phyloP scores from a whole-genome alignment of 1,139 yeast species.

The Nadsonia starkeyi-henricii region DNA sequence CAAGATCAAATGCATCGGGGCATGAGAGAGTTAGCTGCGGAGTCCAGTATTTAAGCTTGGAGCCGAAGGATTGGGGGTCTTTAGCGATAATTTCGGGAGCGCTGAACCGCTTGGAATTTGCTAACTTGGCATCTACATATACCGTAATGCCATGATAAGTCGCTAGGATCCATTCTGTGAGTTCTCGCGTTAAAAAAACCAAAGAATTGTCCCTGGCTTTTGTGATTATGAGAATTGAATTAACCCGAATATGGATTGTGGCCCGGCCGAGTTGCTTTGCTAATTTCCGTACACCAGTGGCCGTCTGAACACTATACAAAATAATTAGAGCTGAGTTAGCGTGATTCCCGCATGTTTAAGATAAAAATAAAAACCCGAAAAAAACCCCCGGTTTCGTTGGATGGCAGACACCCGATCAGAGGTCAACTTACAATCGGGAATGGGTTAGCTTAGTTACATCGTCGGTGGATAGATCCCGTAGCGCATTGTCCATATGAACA shows the following conservation, averaged over 20 bases:
- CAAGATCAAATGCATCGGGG: slow-evolving; percentile 58
- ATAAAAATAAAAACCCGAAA: background rate
- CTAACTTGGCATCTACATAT: slow-evolving; percentile 56
- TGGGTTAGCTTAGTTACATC: slow-evolving; percentile 1
- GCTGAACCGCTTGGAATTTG: slow-evolving; percentile 48
- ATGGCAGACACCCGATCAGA: too few relatives aligned
- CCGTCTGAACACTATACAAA: slow-evolving; percentile 43
- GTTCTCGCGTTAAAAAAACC: slow-evolving; percentile 58
- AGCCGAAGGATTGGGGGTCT: slow-evolving; percentile 10
- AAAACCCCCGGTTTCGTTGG: too few relatives aligned
- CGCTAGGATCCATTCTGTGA: slow-evolving; percentile 58
- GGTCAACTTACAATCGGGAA: background rate
- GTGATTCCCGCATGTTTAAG: background rate
- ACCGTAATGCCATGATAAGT: slow-evolving; percentile 34
- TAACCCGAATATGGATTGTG: slow-evolving; percentile 54
- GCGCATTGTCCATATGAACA: slow-evolving; percentile 3
- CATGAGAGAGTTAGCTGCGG: slow-evolving; percentile 38
- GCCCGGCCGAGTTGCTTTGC: slow-evolving; percentile 66
- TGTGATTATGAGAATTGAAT: slow-evolving; percentile 65
- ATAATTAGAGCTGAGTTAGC: slow-evolving; percentile 4
- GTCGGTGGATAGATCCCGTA: slow-evolving; percentile 5
- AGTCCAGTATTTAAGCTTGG: slow-evolving; percentile 52
- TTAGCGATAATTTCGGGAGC: slow-evolving; percentile 23
- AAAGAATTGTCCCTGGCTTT: slow-evolving; percentile 74
- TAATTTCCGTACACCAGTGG: slow-evolving; percentile 70